Conservation (phyloP, 2,329 filamentous ascomycete genomes). For the Talaromyces sp. region DNA sequence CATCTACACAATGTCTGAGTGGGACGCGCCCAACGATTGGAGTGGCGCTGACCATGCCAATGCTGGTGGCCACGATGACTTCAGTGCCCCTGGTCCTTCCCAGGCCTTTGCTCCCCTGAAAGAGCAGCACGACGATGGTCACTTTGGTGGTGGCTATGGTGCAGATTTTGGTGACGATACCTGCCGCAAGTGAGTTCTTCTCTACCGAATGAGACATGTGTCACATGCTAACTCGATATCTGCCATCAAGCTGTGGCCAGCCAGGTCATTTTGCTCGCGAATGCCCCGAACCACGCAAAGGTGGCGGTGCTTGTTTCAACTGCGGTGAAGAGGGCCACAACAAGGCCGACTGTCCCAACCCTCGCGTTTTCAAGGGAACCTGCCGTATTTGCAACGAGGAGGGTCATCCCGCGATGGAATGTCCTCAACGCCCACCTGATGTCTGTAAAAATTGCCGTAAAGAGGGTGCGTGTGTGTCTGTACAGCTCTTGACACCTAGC, state of each 20-base stretch:
- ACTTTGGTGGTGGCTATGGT: neutral
- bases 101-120: constrained; percentile 5
- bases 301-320: constrained; percentile 38
- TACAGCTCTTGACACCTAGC: neutral
- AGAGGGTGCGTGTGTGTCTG: constrained; percentile 30
- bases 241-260: constrained; percentile 26
- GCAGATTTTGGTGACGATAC: constrained; percentile 15
- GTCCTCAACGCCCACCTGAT: constrained; percentile 37
- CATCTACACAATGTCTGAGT: constrained; percentile 5
- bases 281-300: constrained; percentile 37
- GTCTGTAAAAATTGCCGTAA: constrained; percentile 43
- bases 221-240: neutral
- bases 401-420: constrained; percentile 40
- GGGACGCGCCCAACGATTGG: neutral
- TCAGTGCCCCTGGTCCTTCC: constrained; percentile 2
- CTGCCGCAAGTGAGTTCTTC: constrained; percentile 32
- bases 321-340: constrained; percentile 39
- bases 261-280: constrained; percentile 36
- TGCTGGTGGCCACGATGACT: neutral
- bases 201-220: too few species aligned
- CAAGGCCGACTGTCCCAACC: constrained; percentile 42
- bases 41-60: neutral
- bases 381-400: constrained; percentile 43
- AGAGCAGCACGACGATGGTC: neutral
- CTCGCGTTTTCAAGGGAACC: constrained; percentile 41